Conservation (phyloP, 2,329 filamentous ascomycete species). For the Claviceps capensis region DNA sequence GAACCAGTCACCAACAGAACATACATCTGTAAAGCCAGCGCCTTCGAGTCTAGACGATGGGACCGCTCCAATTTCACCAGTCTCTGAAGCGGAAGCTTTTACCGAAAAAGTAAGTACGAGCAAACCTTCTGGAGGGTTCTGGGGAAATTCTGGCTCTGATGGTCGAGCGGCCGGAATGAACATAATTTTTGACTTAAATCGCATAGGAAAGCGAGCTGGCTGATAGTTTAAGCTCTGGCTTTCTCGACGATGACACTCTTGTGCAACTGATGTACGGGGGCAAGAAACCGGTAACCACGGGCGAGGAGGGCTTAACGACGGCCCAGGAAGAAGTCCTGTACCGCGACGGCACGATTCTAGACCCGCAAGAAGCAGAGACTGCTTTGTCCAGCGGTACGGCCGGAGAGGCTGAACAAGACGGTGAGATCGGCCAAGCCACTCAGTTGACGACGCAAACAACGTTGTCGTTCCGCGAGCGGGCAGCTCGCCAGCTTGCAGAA, state of each 20-base stretch:
- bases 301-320: conserved; percentile 22
- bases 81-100: no score
- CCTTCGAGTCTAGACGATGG: background rate
- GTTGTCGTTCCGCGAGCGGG: no score
- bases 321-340: conserved; percentile 32
- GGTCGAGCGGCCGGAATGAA: background rate
- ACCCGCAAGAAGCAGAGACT: conserved; percentile 19
- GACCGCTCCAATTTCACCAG: background rate
- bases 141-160: conserved; percentile 2
- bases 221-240: conserved; percentile 8
- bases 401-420: conserved; percentile 6
- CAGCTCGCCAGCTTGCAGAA: no score
- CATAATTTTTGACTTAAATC: background rate
- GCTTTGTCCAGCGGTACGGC: conserved; percentile 13
- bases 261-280: conserved; percentile 25
- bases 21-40: background rate
- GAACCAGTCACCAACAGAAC: background rate
- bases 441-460: no score
- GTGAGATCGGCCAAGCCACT: no score
- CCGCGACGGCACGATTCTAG: conserved; percentile 26
- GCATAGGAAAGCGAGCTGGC: background rate
- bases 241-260: conserved; percentile 22
- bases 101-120: background rate
- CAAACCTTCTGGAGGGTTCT: background rate
- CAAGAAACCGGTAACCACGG: conserved; percentile 15